Evolutionary conservation across 768 basidiomycete genomes (phyloP).

Genomic region (Ramaria sp.): DNA sequence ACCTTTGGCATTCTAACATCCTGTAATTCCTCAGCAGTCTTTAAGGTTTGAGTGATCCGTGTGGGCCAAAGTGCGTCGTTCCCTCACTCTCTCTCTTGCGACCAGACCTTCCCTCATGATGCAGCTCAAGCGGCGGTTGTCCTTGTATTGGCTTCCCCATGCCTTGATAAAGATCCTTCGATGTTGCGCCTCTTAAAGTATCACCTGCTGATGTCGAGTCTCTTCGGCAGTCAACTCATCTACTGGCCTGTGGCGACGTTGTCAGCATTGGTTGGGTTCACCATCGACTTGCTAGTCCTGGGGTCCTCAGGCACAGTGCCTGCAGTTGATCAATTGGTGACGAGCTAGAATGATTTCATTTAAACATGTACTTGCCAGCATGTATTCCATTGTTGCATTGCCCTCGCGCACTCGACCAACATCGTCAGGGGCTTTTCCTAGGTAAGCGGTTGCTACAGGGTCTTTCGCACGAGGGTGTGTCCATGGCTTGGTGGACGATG

Average conservation of each 20-base stretch:
- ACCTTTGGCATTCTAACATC: not conserved
- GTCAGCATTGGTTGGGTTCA: not conserved
- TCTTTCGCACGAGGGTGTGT: not conserved
- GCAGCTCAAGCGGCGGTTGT: slow-evolving; percentile 24
- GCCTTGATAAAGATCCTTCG: slow-evolving; percentile 19
- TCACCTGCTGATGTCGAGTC: slow-evolving; percentile 12
- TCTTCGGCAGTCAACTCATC: not conserved
- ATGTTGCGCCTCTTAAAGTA: slow-evolving; percentile 24
- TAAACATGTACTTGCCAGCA: not conserved
- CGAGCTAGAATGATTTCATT: not conserved
- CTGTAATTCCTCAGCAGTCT: not conserved
- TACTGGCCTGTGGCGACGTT: not conserved
- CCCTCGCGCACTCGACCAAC: not conserved
- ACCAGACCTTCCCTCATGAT: slow-evolving; percentile 23
- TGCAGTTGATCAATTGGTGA: not conserved
- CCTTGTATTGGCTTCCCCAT: slow-evolving; percentile 22
- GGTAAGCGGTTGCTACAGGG: not conserved
- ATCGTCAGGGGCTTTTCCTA: not conserved
- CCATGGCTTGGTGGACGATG: not conserved
- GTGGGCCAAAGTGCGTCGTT: not conserved
- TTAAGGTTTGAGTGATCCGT: not conserved
- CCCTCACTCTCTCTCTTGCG: slow-evolving; percentile 16
- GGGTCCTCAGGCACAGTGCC: not conserved
- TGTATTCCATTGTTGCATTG: not conserved
- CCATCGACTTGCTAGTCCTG: not conserved